Percentiles rank a stretch among this genome's conserved stretches.
These are phyloP conservation scores for Plectosphaerella plurivora DNA, from an alignment of 2,329 filamentous ascomycete species.

Conservation along the genomic window DNA sequence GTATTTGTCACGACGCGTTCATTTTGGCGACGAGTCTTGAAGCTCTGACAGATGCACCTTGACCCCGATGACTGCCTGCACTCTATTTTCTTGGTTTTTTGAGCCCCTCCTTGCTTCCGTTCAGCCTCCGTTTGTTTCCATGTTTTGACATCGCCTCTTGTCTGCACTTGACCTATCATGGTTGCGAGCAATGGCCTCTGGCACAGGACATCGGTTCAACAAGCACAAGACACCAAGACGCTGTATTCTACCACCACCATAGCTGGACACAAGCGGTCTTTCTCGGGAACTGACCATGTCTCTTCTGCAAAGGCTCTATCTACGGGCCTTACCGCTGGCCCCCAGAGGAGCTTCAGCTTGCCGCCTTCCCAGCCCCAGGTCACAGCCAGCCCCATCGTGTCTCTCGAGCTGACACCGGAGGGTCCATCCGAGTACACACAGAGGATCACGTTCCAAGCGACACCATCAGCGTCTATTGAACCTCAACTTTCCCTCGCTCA, in stretches of 20 bases:
- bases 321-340: slow-evolving; percentile 14
- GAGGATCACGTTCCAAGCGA: slow-evolving; percentile 44
- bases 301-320: slow-evolving; percentile 1
- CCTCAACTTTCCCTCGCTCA: slow-evolving; percentile 59
- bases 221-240: slow-evolving; percentile 32
- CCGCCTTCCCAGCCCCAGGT: slow-evolving; percentile 24
- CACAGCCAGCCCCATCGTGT: slow-evolving; percentile 42
- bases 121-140: not conserved
- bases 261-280: slow-evolving; percentile 44
- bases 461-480: slow-evolving; percentile 47
- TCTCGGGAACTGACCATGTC: slow-evolving; percentile 4
- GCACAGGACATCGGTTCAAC: slow-evolving; percentile 48
- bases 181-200: slow-evolving; percentile 34
- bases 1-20: not conserved
- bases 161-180: slow-evolving; percentile 20
- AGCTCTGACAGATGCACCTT: no score
- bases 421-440: slow-evolving; percentile 52
- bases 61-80: no score
- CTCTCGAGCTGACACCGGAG: slow-evolving; percentile 15
- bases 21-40: not conserved
- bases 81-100: not conserved
- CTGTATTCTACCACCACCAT: slow-evolving; percentile 33
- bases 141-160: not conserved
- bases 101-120: no score
- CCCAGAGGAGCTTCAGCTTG: slow-evolving; percentile 27